Percentiles rank a stretch among this genome's conserved stretches.
Evolutionary conservation across 2,329 filamentous ascomycete genomes (phyloP).

Genomic region (Knoxdaviesia capensis): DNA sequence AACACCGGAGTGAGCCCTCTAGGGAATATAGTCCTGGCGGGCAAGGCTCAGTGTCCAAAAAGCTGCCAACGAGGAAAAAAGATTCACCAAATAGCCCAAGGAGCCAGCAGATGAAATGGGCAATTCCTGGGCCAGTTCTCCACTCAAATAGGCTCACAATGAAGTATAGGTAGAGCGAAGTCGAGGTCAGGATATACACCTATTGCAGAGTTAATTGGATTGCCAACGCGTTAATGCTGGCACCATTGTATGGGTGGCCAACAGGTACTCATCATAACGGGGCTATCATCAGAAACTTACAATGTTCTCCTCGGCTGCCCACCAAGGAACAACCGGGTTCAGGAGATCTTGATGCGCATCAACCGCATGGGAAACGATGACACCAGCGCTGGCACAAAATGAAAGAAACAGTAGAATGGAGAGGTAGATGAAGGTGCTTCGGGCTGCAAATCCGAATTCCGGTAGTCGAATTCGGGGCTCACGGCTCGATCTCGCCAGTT

Average conservation of each 20-base stretch:
- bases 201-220: constrained; percentile 14
- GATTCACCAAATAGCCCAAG: constrained; percentile 54
- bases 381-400: constrained; percentile 54
- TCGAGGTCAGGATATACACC: constrained; percentile 70
- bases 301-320: too few relatives aligned
- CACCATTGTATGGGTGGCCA: too few relatives aligned
- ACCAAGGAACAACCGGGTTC: too few relatives aligned
- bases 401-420: constrained; percentile 51
- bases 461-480: too few relatives aligned
- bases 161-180: constrained; percentile 74
- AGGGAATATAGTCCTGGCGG: neutral
- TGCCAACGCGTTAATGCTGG: too few relatives aligned
- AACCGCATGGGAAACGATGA: constrained; percentile 52
- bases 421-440: constrained; percentile 43
- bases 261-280: too few relatives aligned
- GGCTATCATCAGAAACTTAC: too few relatives aligned
- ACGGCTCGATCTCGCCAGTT: too few relatives aligned
- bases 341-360: constrained; percentile 18
- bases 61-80: constrained; percentile 47
- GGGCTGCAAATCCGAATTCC: too few relatives aligned
- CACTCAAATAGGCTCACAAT: constrained; percentile 75
- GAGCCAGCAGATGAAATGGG: constrained; percentile 65
- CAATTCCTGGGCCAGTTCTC: constrained; percentile 56
- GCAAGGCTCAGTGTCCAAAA: constrained; percentile 24
- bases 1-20: constrained; percentile 7